A percentile compares a stretch with the other conserved stretches of the same genome.
Conservation (phyloP, 2,329 filamentous ascomycete species). For the Talaromyces albobiverticillius region DNA sequence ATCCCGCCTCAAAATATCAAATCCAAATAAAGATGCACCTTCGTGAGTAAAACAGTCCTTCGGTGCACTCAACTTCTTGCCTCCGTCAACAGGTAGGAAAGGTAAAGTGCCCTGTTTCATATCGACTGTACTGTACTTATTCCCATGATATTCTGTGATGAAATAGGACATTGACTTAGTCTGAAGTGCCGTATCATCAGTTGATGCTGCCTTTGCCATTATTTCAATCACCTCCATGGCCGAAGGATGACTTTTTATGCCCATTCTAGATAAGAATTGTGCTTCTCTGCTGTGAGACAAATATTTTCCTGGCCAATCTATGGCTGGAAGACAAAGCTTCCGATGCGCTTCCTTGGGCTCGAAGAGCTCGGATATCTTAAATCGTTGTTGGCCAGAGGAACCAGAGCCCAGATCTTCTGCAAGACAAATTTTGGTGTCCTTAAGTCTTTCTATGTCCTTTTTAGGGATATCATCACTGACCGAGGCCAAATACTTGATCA, state of each 20-base stretch:
- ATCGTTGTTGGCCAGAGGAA: constrained; percentile 54
- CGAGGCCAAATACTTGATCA: constrained; percentile 90
- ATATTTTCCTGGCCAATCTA: constrained; percentile 79
- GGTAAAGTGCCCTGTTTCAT: constrained; percentile 54
- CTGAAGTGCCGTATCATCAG: constrained; percentile 54
- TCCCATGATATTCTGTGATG: constrained; percentile 72
- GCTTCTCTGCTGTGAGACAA: constrained; percentile 67
- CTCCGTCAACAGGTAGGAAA: constrained; percentile 71
- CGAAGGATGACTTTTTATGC: constrained; percentile 68
- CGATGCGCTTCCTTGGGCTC: constrained; percentile 72
- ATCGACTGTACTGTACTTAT: constrained; percentile 68
- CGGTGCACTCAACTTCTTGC: constrained; percentile 65
- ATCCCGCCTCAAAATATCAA: constrained; percentile 71
- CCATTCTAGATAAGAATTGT: constrained; percentile 69
- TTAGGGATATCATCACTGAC: constrained; percentile 84
- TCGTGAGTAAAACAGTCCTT: constrained; percentile 80
- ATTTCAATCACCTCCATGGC: constrained; percentile 73
- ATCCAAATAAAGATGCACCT: constrained; percentile 72
- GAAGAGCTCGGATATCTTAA: constrained; percentile 74
- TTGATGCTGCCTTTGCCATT: constrained; percentile 63
- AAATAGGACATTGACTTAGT: constrained; percentile 76
- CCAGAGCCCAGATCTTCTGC: constrained; percentile 64
- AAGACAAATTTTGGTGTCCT: constrained; percentile 75
- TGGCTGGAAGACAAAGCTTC: constrained; percentile 67
- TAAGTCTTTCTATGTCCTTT: constrained; percentile 76